Evolutionary conservation across 129 eudicot genomes (phyloP).

Genomic region (Centrapalus pauciflorus): DNA sequence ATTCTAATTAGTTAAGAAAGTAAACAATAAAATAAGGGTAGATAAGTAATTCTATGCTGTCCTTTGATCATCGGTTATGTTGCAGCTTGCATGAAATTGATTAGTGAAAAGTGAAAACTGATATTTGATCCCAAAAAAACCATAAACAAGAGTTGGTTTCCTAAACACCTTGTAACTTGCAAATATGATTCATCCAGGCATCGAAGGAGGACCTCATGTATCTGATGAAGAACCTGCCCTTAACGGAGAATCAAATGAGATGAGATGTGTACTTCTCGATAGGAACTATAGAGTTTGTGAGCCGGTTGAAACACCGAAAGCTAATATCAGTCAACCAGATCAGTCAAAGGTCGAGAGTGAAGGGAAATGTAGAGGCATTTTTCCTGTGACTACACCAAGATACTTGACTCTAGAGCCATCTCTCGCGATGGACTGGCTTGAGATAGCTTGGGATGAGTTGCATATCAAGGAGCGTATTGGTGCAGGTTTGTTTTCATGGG

Average conservation of each 20-base stretch:
- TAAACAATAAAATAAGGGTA: no score
- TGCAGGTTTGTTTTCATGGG: conserved; percentile 51
- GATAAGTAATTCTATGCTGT: no score
- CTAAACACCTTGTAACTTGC: no score
- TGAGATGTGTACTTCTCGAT: conserved; percentile 18
- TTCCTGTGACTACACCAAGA: conserved; percentile 47
- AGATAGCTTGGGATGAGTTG: conserved; percentile 91
- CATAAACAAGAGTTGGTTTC: no score
- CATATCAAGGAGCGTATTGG: conserved; percentile 93
- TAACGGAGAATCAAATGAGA: conserved; percentile 21
- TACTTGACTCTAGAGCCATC: conserved; percentile 88
- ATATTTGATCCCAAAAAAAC: no score
- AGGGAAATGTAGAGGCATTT: conserved; percentile 30
- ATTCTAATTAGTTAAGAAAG: no score
- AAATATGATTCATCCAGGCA: conserved; percentile 29
- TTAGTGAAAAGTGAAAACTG: no score
- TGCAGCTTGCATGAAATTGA: no score
- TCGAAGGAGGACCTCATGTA: conserved; percentile 24
- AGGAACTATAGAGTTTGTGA: conserved; percentile 25
- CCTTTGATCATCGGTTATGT: no score
- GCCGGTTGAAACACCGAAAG: conserved; percentile 26
- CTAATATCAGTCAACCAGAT: conserved; percentile 27
- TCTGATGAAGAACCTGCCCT: conserved; percentile 15
- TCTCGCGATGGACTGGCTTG: conserved; percentile 97
- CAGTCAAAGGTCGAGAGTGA: conserved; percentile 35